phyloP scores from a whole-genome alignment of 1,139 yeast species.

The Magnusiomyces tetraspermus region DNA sequence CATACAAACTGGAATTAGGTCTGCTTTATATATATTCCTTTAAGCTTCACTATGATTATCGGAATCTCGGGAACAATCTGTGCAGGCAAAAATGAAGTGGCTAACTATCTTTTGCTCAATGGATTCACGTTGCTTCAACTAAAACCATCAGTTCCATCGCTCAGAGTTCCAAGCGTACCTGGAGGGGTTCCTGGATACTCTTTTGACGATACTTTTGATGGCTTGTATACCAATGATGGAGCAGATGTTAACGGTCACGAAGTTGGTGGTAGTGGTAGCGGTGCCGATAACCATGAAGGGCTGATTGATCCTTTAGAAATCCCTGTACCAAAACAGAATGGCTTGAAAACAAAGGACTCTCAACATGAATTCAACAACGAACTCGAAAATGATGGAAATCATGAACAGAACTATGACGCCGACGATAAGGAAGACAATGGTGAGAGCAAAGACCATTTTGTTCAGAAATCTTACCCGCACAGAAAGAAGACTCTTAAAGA shows the following conservation, averaged over 20 bases:
- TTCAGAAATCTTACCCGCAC: neutral
- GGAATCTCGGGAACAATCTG: slow-evolving; percentile 67
- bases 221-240: too few relatives aligned
- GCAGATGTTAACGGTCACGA: too few relatives aligned
- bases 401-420: neutral
- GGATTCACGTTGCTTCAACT: slow-evolving; percentile 40
- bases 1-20: too few relatives aligned
- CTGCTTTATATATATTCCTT: too few relatives aligned
- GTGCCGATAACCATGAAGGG: neutral
- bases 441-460: neutral
- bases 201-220: neutral
- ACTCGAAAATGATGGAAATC: neutral
- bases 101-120: slow-evolving; percentile 45
- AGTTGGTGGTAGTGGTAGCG: neutral
- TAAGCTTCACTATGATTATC: too few relatives aligned
- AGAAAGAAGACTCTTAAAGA: neutral
- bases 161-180: slow-evolving; percentile 4
- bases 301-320: neutral
- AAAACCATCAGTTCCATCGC: neutral
- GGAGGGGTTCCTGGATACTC: neutral
- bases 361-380: neutral
- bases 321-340: too few relatives aligned
- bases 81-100: slow-evolving; percentile 62
- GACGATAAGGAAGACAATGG: neutral
- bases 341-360: neutral